Conservation (phyloP, 225 moss, liverwort and hornwort species). For the Pseudisothecium myosuroides region DNA sequence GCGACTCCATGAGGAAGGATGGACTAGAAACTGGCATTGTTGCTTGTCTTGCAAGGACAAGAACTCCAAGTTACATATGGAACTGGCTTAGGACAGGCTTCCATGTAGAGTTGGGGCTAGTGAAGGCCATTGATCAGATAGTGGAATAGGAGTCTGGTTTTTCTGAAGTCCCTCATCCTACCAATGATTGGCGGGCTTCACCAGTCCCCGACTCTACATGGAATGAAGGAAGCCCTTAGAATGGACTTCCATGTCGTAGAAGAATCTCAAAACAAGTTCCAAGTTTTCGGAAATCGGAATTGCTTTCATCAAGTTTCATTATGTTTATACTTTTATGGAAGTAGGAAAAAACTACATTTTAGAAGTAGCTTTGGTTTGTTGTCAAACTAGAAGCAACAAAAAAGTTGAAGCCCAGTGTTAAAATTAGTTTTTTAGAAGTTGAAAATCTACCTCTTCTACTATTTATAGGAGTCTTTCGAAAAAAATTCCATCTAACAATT, state of each 20-base stretch:
- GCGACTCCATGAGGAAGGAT: too few species aligned
- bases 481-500: background rate
- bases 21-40: background rate
- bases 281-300: fast-evolving
- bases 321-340: background rate
- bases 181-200: too few species aligned
- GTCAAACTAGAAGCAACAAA: background rate
- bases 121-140: too few species aligned
- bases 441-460: fast-evolving
- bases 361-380: background rate
- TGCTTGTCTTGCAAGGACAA: background rate
- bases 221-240: too few species aligned
- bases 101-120: too few species aligned
- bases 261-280: background rate
- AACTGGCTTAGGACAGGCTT: too few species aligned
- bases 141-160: too few species aligned
- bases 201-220: fast-evolving
- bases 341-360: too few species aligned
- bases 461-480: background rate
- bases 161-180: too few species aligned
- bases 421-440: background rate
- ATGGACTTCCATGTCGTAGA: fast-evolving
- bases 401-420: background rate
- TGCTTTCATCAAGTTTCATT: background rate
- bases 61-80: too few species aligned